Evolutionary conservation across 495 filamentous ascomycete species (phyloP).

Genomic region (Aspergillus baeticus): DNA sequence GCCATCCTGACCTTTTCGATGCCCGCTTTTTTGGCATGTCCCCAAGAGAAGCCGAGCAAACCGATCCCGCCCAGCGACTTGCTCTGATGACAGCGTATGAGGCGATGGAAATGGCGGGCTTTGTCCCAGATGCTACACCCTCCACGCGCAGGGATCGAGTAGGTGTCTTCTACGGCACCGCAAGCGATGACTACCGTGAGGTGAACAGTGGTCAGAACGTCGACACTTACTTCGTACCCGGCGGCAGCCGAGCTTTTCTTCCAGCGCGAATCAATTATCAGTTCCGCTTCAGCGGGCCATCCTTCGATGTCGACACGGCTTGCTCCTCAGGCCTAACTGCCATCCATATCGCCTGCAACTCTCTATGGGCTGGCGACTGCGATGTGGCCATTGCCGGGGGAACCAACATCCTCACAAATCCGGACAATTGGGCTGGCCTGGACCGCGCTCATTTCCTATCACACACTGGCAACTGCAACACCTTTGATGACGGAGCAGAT

Average conservation of each 20-base stretch:
- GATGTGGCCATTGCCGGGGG: slow-evolving; percentile 85
- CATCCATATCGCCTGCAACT: slow-evolving; percentile 77
- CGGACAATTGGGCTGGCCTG: slow-evolving; percentile 79
- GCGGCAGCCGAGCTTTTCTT: slow-evolving; percentile 81
- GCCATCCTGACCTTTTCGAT: no score
- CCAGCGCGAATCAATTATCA: slow-evolving; percentile 85
- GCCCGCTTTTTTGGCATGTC: no score
- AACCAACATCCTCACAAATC: slow-evolving; percentile 75
- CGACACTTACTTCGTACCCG: slow-evolving; percentile 91
- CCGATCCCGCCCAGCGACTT: slow-evolving; percentile 83
- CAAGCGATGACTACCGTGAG: slow-evolving; percentile 87
- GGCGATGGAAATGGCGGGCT: slow-evolving; percentile 88
- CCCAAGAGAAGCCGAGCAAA: slow-evolving; percentile 80
- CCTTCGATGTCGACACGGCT: slow-evolving; percentile 81
- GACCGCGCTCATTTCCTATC: slow-evolving; percentile 30
- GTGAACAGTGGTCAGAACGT: slow-evolving; percentile 84
- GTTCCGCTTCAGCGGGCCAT: slow-evolving; percentile 84
- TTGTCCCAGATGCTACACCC: slow-evolving; percentile 79
- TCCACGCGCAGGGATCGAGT: slow-evolving; percentile 78
- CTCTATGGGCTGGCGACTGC: slow-evolving; percentile 75
- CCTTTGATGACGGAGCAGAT: slow-evolving; percentile 8
- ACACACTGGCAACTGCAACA: slow-evolving; percentile 2
- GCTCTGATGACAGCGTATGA: slow-evolving; percentile 83
- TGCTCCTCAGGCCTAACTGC: slow-evolving; percentile 86
- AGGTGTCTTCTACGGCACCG: slow-evolving; percentile 87